A percentile compares a stretch with the other conserved stretches of the same genome.
These are phyloP conservation scores for Fusarium duplospermum DNA, from an alignment of 2,329 filamentous ascomycete genomes.

Conservation along the genomic window DNA sequence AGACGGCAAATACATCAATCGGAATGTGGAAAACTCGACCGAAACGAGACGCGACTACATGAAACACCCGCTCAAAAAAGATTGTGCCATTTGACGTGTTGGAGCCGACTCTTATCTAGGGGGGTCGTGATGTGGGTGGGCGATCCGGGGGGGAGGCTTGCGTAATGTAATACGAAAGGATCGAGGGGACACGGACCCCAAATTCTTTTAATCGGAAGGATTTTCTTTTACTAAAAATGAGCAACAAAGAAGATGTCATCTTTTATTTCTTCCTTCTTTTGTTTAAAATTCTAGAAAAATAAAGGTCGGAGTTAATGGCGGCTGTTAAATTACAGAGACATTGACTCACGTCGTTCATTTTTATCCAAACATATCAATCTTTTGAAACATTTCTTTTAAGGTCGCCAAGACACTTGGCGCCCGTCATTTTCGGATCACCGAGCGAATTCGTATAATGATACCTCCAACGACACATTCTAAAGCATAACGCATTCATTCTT, in stretches of 20 bases:
- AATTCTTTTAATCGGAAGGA: background rate
- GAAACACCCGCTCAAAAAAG: background rate
- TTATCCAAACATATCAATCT: background rate
- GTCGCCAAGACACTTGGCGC: background rate
- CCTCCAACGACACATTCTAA: background rate
- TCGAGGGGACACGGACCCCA: background rate
- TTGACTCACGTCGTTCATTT: background rate
- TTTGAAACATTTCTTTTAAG: background rate
- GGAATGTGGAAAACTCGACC: background rate
- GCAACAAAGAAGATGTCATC: background rate
- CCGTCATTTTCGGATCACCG: background rate
- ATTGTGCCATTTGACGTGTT: background rate
- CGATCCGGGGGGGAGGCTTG: background rate
- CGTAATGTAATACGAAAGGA: conserved; percentile 1
- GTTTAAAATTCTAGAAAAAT: background rate
- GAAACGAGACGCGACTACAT: background rate
- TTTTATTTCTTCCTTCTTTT: background rate
- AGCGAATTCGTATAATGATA: background rate
- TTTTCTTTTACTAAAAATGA: background rate
- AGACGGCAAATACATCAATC: background rate
- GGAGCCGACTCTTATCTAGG: background rate
- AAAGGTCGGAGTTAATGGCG: background rate
- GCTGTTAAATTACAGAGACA: background rate
- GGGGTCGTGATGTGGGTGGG: background rate
- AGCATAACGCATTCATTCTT: background rate